Conservation (phyloP, 306 rosid genomes). For the Gastrolobium bilobum region DNA sequence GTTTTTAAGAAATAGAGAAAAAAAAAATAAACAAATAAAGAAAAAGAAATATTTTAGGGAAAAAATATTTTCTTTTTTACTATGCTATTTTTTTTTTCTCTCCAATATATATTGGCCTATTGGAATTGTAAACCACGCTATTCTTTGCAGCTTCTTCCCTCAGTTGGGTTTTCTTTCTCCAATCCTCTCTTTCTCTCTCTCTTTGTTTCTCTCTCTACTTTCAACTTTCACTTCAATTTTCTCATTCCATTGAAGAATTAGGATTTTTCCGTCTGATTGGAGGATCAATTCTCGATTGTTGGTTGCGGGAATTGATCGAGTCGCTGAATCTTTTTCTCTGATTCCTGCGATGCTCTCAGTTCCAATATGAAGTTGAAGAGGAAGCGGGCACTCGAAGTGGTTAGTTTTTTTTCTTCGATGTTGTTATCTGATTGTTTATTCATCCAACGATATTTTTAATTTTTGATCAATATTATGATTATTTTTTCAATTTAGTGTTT, state of each 20-base stretch:
- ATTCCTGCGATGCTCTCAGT: conserved; percentile 80
- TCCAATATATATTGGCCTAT: conserved; percentile 24
- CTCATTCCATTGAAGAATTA: conserved; percentile 44
- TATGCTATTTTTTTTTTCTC: not conserved
- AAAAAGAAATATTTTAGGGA: not conserved
- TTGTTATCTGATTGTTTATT: conserved; percentile 4
- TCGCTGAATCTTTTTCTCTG: conserved; percentile 30
- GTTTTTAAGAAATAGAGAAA: not conserved
- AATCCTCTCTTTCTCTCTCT: conserved; percentile 47
- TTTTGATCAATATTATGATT: conserved; percentile 28
- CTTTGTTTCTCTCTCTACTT: conserved; percentile 38
- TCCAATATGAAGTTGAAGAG: conserved; percentile 88
- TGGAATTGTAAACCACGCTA: conserved; percentile 34
- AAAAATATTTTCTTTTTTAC: not conserved
- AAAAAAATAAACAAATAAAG: not conserved
- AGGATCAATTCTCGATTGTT: conserved; percentile 55
- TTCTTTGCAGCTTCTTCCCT: conserved; percentile 50
- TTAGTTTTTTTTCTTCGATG: conserved; percentile 53
- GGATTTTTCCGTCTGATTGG: conserved; percentile 38
- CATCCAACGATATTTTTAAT: not conserved
- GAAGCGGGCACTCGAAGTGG: conserved; percentile 98
- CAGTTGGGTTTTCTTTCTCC: conserved; percentile 60
- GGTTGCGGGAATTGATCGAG: conserved; percentile 65
- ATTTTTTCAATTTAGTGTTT: not conserved
- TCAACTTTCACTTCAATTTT: conserved; percentile 49